These are phyloP conservation scores for Fraxinus americana DNA, from an alignment of 257 asterid genomes.

Conservation along the genomic window DNA sequence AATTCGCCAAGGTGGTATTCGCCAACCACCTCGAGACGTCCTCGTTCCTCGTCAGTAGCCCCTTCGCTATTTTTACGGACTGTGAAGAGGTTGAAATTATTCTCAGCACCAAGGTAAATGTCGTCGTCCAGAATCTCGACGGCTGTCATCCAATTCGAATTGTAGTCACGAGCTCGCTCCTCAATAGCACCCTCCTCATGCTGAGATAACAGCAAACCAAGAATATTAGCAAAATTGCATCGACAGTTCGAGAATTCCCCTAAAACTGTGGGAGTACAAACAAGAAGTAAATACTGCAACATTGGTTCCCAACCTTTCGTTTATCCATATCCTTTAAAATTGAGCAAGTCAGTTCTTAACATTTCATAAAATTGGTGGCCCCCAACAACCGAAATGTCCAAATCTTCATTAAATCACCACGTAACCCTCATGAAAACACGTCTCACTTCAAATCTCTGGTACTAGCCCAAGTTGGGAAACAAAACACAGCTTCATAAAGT, in stretches of 20 bases:
- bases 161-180: constrained; percentile 98
- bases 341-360: neutral
- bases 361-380: neutral
- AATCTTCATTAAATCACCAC: neutral
- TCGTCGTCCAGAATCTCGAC: constrained; percentile 95
- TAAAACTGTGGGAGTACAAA: neutral
- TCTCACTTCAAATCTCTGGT: neutral
- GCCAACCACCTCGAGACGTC: constrained; percentile 96
- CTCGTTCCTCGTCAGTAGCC: constrained; percentile 93
- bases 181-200: constrained; percentile 98
- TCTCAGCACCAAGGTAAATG: constrained; percentile 89
- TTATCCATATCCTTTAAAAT: neutral
- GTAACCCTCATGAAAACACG: neutral
- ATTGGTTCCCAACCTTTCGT: neutral
- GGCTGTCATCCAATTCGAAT: constrained; percentile 98
- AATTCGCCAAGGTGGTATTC: constrained; percentile 98
- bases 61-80: constrained; percentile 92
- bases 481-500: neutral
- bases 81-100: constrained; percentile 78
- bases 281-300: neutral
- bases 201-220: constrained; percentile 38
- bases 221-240: constrained; percentile 16
- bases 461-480: neutral
- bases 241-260: neutral
- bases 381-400: neutral